Evolutionary conservation across 345 rosid species (phyloP).

Genomic region (Salix purpurea): DNA sequence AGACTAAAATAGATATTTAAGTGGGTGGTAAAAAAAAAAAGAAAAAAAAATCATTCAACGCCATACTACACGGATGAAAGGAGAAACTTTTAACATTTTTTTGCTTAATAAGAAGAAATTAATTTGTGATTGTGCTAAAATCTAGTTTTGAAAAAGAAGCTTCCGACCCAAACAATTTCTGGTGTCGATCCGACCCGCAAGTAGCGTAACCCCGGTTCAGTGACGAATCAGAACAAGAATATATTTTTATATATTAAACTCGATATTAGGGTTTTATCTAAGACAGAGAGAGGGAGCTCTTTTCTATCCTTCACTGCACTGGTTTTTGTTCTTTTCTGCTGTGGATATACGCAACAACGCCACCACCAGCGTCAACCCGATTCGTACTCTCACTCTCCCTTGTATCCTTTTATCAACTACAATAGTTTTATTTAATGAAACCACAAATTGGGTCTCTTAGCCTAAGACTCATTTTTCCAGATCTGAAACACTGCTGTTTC

Average conservation of each 20-base stretch:
- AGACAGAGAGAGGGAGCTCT: not conserved
- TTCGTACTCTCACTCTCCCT: not conserved
- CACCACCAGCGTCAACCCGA: not conserved
- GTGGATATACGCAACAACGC: not conserved
- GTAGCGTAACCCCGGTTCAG: not conserved
- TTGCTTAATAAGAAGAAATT: too few relatives aligned
- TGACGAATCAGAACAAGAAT: too few relatives aligned
- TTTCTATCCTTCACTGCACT: not conserved
- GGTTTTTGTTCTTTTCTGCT: not conserved
- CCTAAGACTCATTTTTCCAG: not conserved
- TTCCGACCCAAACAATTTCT: not conserved
- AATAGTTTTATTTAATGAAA: not conserved
- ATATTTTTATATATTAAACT: too few relatives aligned
- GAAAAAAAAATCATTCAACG: too few relatives aligned
- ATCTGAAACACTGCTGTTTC: not conserved
- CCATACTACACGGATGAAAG: too few relatives aligned
- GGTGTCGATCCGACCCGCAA: not conserved
- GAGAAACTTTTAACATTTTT: too few relatives aligned
- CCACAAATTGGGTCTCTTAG: not conserved
- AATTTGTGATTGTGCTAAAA: too few relatives aligned
- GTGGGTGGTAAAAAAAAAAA: too few relatives aligned
- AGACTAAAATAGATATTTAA: too few relatives aligned
- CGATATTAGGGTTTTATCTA: not conserved
- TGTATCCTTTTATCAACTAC: too few relatives aligned
- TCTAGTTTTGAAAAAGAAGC: not conserved